A percentile compares a stretch with the other conserved stretches of the same genome.
These are phyloP conservation scores for Rubia peregrina DNA, from an alignment of 305 asterid genomes.

Conservation along the genomic window DNA sequence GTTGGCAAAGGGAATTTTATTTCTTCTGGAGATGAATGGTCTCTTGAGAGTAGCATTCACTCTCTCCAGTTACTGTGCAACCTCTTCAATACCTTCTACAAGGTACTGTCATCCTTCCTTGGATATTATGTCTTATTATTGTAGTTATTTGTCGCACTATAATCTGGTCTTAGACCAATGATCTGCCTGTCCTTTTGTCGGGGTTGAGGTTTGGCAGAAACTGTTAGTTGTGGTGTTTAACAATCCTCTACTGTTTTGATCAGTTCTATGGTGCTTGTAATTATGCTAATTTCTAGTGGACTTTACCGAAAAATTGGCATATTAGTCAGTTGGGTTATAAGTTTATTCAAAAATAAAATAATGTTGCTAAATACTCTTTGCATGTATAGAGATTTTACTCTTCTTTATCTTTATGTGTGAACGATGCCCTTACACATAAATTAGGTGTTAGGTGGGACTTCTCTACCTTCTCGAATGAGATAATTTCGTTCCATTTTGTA, in stretches of 20 bases:
- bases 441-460: background rate
- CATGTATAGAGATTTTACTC: background rate
- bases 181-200: background rate
- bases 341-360: background rate
- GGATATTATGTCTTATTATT: background rate
- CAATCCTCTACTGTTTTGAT: background rate
- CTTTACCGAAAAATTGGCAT: background rate
- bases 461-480: background rate
- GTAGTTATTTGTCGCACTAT: constrained; percentile 16
- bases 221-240: background rate
- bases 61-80: constrained; percentile 93
- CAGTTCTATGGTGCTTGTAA: background rate
- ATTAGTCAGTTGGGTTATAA: constrained; percentile 1
- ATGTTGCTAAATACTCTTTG: background rate
- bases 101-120: constrained; percentile 42
- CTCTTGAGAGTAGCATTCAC: constrained; percentile 86
- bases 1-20: constrained; percentile 65
- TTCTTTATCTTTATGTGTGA: background rate
- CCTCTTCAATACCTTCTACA: constrained; percentile 95
- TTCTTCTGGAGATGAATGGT: constrained; percentile 71
- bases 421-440: background rate
- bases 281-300: background rate
- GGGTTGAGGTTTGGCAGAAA: background rate
- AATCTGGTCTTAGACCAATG: background rate
- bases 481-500: constrained; percentile 1